Conservation (phyloP, 371 early-diverging fungal genomes). For the Capniomyces stellatus region DNA sequence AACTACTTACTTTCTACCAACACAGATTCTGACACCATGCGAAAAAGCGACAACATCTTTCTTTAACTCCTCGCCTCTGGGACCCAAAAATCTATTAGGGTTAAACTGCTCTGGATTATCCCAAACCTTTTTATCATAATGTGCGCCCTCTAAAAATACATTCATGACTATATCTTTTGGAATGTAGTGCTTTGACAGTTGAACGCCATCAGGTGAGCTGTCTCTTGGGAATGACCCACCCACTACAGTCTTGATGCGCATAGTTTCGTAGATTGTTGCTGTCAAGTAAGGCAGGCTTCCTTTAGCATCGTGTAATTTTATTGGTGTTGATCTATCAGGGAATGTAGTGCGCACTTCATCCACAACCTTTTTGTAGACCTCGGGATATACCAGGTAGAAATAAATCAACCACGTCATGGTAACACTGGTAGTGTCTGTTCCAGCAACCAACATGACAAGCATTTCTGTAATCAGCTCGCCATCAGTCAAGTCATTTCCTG, state of each 20-base stretch:
- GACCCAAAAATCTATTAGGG: conserved; percentile 16
- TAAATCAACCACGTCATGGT: conserved; percentile 6
- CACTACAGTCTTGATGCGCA: conserved; percentile 14
- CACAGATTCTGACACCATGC: conserved; percentile 11
- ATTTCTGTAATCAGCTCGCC: conserved; percentile 10
- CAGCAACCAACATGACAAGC: conserved; percentile 14
- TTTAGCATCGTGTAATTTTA: conserved; percentile 3
- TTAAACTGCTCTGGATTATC: conserved; percentile 7
- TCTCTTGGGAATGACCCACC: conserved; percentile 11
- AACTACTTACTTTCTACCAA: conserved; percentile 17
- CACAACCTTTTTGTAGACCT: background rate
- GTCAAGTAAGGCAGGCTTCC: conserved; percentile 16
- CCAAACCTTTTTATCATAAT: conserved; percentile 11
- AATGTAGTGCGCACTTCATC: conserved; percentile 7
- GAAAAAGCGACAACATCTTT: conserved; percentile 11
- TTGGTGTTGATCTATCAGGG: background rate
- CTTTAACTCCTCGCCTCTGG: conserved; percentile 8
- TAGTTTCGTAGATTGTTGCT: conserved; percentile 21
- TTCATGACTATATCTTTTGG: conserved; percentile 8
- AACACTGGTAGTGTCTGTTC: conserved; percentile 13
- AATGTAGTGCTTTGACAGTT: conserved; percentile 8
- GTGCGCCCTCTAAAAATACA: conserved; percentile 11
- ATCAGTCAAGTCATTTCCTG: conserved; percentile 4
- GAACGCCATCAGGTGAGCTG: conserved; percentile 10
- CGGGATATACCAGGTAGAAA: conserved; percentile 10